A percentile compares a stretch with the other conserved stretches of the same genome.
phyloP scores from a whole-genome alignment of 2,329 filamentous ascomycete species.

The Nothophoma quercina region DNA sequence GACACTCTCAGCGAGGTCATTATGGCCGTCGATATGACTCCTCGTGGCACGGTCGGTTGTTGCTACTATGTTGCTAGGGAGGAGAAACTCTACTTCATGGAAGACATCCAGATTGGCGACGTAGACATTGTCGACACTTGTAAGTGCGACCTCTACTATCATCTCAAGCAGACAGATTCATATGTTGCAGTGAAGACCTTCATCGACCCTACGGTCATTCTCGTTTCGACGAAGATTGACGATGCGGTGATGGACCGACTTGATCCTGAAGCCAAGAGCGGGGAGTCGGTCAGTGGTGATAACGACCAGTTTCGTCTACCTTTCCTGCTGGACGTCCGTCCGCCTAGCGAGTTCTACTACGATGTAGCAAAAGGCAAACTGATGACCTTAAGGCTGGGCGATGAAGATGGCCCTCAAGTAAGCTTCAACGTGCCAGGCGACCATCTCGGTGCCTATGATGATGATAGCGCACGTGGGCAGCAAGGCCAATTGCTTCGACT shows the following conservation, averaged over 20 bases:
- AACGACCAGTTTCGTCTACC: constrained; percentile 61
- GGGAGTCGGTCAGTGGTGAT: constrained; percentile 39
- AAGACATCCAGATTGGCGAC: constrained; percentile 76
- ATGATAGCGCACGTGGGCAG: constrained; percentile 59
- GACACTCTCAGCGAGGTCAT: constrained; percentile 72
- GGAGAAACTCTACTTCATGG: constrained; percentile 75
- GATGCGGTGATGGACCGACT: constrained; percentile 56
- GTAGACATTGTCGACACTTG: constrained; percentile 64
- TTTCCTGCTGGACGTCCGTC: constrained; percentile 71
- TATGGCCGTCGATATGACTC: constrained; percentile 79
- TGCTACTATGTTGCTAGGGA: constrained; percentile 79
- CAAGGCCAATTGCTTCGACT: constrained; percentile 73
- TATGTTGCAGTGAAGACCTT: constrained; percentile 63
- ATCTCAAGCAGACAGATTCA: neutral
- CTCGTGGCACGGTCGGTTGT: constrained; percentile 78
- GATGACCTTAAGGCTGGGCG: constrained; percentile 63
- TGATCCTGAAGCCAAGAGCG: constrained; percentile 52
- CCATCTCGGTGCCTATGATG: constrained; percentile 49
- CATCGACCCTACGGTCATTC: constrained; percentile 67
- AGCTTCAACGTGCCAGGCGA: constrained; percentile 70
- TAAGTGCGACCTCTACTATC: constrained; percentile 33
- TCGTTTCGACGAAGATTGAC: constrained; percentile 65
- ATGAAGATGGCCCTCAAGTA: constrained; percentile 56
- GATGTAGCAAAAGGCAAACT: constrained; percentile 72
- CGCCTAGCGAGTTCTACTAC: constrained; percentile 75